Percentiles rank a stretch among this genome's conserved stretches.
Evolutionary conservation across 257 asterid species (phyloP).

Genomic region (Ilex aquifolium): DNA sequence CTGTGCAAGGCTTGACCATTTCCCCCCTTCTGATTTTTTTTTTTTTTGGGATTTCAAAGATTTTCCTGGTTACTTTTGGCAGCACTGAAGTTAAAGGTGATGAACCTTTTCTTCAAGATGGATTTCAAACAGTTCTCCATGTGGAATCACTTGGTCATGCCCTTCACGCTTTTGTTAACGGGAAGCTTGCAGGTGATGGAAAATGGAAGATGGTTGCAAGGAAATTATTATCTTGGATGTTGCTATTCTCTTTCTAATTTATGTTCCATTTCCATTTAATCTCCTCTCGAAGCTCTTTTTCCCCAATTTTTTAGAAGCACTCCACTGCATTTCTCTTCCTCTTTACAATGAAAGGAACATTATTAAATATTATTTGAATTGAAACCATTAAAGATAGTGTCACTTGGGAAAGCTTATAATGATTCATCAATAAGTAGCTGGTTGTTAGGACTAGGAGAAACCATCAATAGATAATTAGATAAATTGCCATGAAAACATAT

Average conservation of each 20-base stretch:
- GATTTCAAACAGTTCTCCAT: constrained; percentile 30
- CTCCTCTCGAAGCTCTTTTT: background rate
- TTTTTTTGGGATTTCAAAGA: background rate
- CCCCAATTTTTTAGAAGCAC: too few relatives aligned
- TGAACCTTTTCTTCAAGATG: too few relatives aligned
- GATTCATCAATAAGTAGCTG: too few relatives aligned
- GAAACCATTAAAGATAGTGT: too few relatives aligned
- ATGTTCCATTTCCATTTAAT: background rate
- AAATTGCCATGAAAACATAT: too few relatives aligned
- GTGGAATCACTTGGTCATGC: constrained; percentile 73
- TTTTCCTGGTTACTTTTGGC: constrained; percentile 13
- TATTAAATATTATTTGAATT: too few relatives aligned
- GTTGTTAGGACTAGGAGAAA: too few relatives aligned
- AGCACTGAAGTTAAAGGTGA: constrained; percentile 49
- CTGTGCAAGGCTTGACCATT: background rate
- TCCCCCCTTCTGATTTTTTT: background rate
- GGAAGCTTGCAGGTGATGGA: constrained; percentile 64
- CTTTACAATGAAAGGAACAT: too few relatives aligned
- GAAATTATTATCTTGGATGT: background rate
- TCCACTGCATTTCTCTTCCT: too few relatives aligned
- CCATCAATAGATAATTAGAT: too few relatives aligned
- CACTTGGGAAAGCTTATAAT: too few relatives aligned
- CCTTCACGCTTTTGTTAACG: constrained; percentile 59
- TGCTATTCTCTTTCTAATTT: background rate
- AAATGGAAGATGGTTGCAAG: constrained; percentile 2